Base-by-base conservation (phyloP, 257 asterid genomes). In the Rhazya stricta region DNA sequence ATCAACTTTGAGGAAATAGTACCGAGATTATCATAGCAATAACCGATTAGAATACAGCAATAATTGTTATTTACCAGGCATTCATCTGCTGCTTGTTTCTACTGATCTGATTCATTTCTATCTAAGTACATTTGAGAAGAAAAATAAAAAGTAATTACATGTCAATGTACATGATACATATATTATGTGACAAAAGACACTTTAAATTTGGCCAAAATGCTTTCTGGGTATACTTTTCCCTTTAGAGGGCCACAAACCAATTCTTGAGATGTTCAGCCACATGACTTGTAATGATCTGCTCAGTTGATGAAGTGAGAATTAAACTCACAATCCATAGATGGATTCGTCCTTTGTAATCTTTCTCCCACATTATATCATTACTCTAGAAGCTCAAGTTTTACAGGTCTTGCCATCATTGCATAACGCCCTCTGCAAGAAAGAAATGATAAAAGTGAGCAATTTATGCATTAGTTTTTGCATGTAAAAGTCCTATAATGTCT, bases 371-470 rank as follows among this genome's bases (percentile, higher is more conserved):
- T 39, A 18, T 19, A 39, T 34, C 70, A 45, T 19, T 11, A 3
- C 30, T 48, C 10, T 37, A 34, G 74, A 60, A 48, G 69, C 83
- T 85, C 87, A 88, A 82, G 85, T 84, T 82, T 88, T 89, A 78
- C 97, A 89, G 70, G 74, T 85, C 86, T 86, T 89, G 86, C 62
- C 76, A 81, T 88, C 90, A 69, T 83, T 84, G 70, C 97, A 91
- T 77, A 78, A 54, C 76, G 83, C 91, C 78, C 77, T 80, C 91
- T 89, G 80, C 16, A 45, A 42, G 18, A 68, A 56, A 46, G 48
- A 34, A 66, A 43, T 25, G 61, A 42, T 39, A 29, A 42, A 42
- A 66, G 18, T 66, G 50, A 37, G 71, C 30, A 19, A 37, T 29
- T 36, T 8, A 3, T 15, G 19, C 39, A 32, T 10, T 32, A 16